Evolutionary conservation across 768 basidiomycete species (phyloP), one percentile per base, ranked within the genome.

Genomic region (Pisolithus marmoratus): DNA sequence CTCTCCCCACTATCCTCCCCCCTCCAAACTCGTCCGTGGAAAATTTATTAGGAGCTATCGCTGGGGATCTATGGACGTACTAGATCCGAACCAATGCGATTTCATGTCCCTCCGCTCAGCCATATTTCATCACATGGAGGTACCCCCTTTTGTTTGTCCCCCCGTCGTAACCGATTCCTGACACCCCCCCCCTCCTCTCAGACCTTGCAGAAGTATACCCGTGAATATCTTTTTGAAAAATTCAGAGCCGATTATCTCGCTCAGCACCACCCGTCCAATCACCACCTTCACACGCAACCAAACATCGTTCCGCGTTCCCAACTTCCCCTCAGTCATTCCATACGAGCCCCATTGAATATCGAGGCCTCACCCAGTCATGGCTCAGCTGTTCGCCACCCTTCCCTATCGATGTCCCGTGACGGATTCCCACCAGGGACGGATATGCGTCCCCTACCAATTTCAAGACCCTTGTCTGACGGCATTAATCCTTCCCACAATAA

Each of bases 91-190:
- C 37, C 91, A 94, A 60, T 85, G 83, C 61, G 93, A 95, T 68
- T 94, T 94, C 67, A 60, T 84, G 31, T 68, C 81, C 37, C 78
- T 95, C 51, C 82, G 89, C 52, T 77, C 78, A 27, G 89, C 88
- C 45, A 81, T 95, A 56, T 85, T 93, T 63, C 88, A 89, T 63
- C 88, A 90, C 66, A 88, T 93, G 85, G 82, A 87, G 79, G 91
- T 92, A 73, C 66, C 78, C 63, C 54, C 46, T 50, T 50, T 50
- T 53, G 29, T 51, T 57, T 40, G 49, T 36, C 36, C 49, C n/a
- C 36, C 51, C 56, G 59, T 55, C 36, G 36, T 58, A 49, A 40
- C 51, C 60, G 51, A 37, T 48, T 64, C 48, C 24, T 46, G 46
- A 51, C 51, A 48, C 52, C 64, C 14, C 12, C 34, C 34, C 31